Conservation (phyloP, 1,284 basidiomycete species). For the Fomitopsis pinicola region DNA sequence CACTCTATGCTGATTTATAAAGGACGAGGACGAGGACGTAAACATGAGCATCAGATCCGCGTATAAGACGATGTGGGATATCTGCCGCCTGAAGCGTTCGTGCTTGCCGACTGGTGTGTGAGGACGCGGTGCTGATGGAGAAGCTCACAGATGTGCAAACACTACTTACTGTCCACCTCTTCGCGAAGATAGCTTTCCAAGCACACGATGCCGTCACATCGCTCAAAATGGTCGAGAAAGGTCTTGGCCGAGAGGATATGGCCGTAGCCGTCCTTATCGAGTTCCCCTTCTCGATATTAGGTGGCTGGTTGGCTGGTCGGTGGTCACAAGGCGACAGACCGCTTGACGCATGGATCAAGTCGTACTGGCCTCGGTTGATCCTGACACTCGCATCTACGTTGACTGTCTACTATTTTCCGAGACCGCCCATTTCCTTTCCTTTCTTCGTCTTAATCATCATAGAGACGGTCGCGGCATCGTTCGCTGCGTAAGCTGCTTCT, state of each 20-base stretch:
- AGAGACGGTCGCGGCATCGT: constrained; percentile 83
- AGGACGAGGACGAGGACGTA: constrained; percentile 75
- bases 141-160: constrained; percentile 77
- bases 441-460: constrained; percentile 83
- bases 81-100: constrained; percentile 88
- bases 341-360: constrained; percentile 84
- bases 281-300: constrained; percentile 96
- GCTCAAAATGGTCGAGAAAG: constrained; percentile 96
- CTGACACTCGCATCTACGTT: constrained; percentile 75
- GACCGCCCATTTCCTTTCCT: constrained; percentile 63
- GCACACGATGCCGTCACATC: constrained; percentile 92
- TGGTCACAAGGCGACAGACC: constrained; percentile 82
- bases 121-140: not conserved
- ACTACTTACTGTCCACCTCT: constrained; percentile 83
- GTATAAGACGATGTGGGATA: constrained; percentile 93
- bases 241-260: constrained; percentile 91
- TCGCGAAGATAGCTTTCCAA: constrained; percentile 95
- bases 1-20: not conserved
- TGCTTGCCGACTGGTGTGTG: not conserved
- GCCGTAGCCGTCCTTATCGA: constrained; percentile 95
- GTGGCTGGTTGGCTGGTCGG: constrained; percentile 93
- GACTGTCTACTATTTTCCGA: constrained; percentile 85
- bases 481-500: constrained; percentile 64
- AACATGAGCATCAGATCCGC: constrained; percentile 91
- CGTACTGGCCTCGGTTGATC: constrained; percentile 84